Evolutionary conservation across 169 alveolate species (phyloP).

Genomic region (Eimeria zaria): DNA sequence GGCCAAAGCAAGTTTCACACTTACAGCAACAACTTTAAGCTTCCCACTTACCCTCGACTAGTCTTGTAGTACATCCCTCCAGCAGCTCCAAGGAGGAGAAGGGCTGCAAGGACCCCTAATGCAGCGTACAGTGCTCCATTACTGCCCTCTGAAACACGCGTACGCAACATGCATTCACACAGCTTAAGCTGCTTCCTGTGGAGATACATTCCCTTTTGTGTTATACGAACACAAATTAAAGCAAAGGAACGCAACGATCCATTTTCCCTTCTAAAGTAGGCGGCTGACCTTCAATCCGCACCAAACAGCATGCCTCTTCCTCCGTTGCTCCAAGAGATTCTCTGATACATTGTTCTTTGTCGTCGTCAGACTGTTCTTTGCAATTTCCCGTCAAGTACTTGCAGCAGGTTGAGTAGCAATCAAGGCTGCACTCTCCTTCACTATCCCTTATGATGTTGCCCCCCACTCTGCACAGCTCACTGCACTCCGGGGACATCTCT

Average conservation of each 20-base stretch:
- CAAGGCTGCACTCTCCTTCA: constrained; percentile 31
- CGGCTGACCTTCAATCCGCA: constrained; percentile 50
- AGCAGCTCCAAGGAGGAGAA: constrained; percentile 41
- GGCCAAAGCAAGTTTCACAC: neutral
- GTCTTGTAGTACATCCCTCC: constrained; percentile 66
- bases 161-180: neutral
- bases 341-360: constrained; percentile 26
- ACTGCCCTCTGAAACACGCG: constrained; percentile 40
- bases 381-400: constrained; percentile 6
- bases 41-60: neutral
- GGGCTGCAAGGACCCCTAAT: neutral
- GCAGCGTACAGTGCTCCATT: constrained; percentile 42
- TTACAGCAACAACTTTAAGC: neutral
- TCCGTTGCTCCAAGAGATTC: constrained; percentile 28
- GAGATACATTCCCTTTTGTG: neutral
- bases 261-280: neutral
- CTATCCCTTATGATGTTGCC: constrained; percentile 18
- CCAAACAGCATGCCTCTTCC: constrained; percentile 68
- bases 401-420: constrained; percentile 76
- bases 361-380: constrained; percentile 1
- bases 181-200: neutral
- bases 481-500: constrained; percentile 30
- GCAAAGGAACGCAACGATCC: neutral
- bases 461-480: constrained; percentile 51
- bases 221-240: neutral